Conservation (phyloP, 768 basidiomycete species). For the Pleurotus ostreatus region DNA sequence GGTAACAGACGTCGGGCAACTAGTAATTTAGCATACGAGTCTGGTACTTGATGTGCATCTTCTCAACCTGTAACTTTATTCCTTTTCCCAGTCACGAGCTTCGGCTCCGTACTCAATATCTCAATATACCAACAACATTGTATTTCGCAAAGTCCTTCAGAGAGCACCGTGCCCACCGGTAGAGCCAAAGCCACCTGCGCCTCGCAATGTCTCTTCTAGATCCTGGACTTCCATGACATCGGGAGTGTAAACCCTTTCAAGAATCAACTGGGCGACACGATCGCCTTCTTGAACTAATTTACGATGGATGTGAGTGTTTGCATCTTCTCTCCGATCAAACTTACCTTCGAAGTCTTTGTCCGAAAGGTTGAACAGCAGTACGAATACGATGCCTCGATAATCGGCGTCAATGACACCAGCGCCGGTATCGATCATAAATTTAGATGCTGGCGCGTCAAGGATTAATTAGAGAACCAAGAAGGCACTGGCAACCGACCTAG, state of each 20-base stretch:
- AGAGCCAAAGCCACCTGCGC: constrained; percentile 88
- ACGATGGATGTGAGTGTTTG: background rate
- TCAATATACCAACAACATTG: background rate
- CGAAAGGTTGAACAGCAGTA: constrained; percentile 89
- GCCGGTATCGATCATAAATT: constrained; percentile 97
- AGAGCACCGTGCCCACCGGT: constrained; percentile 81
- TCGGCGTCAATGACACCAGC: constrained; percentile 98
- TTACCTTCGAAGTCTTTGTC: constrained; percentile 86
- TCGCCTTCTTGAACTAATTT: constrained; percentile 83
- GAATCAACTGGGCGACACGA: constrained; percentile 91
- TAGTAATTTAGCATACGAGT: background rate
- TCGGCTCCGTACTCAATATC: background rate
- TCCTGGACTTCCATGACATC: constrained; percentile 85
- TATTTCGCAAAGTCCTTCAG: constrained; percentile 16
- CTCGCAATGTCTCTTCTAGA: constrained; percentile 82
- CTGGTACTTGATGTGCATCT: background rate
- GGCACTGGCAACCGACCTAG: constrained; percentile 57
- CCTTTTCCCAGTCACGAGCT: background rate
- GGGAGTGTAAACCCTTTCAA: constrained; percentile 87
- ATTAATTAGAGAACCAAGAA: background rate
- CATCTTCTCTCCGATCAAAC: background rate
- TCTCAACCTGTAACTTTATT: background rate
- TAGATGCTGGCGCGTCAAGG: constrained; percentile 59
- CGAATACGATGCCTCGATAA: constrained; percentile 88
- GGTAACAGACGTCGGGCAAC: background rate